A percentile compares a stretch with the other conserved stretches of the same genome.
Conservation (phyloP, 495 filamentous ascomycete species). For the Xylaria grammica region DNA sequence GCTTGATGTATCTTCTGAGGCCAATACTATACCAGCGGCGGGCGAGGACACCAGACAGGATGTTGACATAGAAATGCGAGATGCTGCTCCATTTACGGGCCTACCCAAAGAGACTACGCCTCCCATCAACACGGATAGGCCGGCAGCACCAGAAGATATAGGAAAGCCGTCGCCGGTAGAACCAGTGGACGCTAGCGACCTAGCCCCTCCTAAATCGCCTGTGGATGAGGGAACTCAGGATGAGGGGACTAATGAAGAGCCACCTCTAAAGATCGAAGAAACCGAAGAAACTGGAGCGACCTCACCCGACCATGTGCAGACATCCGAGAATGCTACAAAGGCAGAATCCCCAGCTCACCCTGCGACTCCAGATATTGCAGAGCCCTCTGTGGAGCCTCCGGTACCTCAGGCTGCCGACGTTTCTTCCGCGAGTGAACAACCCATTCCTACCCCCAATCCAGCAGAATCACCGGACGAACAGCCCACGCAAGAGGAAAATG, state of each 20-base stretch:
- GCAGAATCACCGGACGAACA: not conserved
- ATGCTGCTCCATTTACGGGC: not conserved
- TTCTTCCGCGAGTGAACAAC: not conserved
- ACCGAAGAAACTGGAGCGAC: not conserved
- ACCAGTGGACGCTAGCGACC: not conserved
- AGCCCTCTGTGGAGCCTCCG: not conserved
- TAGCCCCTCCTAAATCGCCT: not conserved
- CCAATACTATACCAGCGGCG: not conserved
- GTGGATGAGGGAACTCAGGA: not conserved
- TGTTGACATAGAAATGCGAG: constrained; percentile 19
- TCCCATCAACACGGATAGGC: not conserved
- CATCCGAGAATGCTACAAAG: not conserved
- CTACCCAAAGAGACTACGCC: not conserved
- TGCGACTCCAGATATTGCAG: not conserved
- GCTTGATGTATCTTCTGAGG: not conserved
- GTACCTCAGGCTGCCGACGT: not conserved
- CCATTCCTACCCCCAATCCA: not conserved
- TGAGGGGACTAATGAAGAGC: not conserved
- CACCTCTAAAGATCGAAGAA: not conserved
- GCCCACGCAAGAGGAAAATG: constrained; percentile 25
- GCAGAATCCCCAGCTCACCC: not conserved
- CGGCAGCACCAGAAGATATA: not conserved
- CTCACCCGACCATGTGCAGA: not conserved
- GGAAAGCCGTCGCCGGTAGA: not conserved
- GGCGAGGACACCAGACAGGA: not conserved